Evolutionary conservation across 768 basidiomycete species (phyloP).

Genomic region (Lentinula guzmanii): DNA sequence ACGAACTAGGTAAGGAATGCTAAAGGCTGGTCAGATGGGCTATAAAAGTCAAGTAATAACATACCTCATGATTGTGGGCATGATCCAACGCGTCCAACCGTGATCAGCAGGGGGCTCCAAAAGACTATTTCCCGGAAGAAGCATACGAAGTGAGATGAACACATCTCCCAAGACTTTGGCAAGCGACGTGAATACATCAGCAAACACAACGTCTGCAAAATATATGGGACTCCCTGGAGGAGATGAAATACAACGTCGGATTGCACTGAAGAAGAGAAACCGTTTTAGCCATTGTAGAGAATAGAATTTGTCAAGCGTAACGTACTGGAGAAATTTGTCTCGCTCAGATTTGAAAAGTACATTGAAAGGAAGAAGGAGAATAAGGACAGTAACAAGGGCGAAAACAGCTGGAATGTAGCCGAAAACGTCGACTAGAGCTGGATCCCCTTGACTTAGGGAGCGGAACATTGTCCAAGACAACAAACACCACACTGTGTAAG

Average conservation of each 20-base stretch:
- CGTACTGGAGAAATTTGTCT: conserved; percentile 74
- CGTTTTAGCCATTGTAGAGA: background rate
- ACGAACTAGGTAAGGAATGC: conserved; percentile 87
- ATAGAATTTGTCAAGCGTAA: conserved; percentile 2
- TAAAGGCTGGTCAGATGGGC: conserved; percentile 20
- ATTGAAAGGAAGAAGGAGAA: conserved; percentile 64
- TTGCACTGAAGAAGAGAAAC: conserved; percentile 39
- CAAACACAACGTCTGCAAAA: conserved; percentile 91
- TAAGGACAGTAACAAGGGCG: conserved; percentile 47
- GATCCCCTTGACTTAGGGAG: conserved; percentile 49
- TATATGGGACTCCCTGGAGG: conserved; percentile 54
- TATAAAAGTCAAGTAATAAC: conserved; percentile 8
- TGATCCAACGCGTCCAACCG: conserved; percentile 66
- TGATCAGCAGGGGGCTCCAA: conserved; percentile 54
- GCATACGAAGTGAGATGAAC: conserved; percentile 83
- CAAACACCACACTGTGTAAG: conserved; percentile 57
- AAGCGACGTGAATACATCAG: conserved; percentile 94
- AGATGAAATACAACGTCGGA: conserved; percentile 73
- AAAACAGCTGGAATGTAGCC: conserved; percentile 73
- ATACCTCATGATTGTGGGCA: conserved; percentile 86
- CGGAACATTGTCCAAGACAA: conserved; percentile 68
- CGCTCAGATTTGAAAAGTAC: conserved; percentile 65
- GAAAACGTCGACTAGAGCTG: conserved; percentile 61
- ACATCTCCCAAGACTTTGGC: conserved; percentile 95
- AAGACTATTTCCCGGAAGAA: conserved; percentile 79